Conservation (phyloP, 2,329 filamentous ascomycete genomes). For the Trichoderma semiorbis region DNA sequence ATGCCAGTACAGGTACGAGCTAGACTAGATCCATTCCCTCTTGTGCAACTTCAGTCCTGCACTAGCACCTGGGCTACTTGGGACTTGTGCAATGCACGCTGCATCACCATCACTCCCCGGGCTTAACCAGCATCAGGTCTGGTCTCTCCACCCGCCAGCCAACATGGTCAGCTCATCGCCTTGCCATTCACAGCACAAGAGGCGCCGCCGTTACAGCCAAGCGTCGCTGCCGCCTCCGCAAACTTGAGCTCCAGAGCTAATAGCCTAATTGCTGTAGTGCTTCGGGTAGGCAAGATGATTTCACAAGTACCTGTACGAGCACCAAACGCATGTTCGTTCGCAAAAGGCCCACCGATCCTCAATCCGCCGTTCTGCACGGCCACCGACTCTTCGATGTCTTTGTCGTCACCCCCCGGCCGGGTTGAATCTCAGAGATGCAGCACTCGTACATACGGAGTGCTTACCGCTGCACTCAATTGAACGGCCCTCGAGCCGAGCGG, state of each 20-base stretch:
- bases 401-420: not conserved
- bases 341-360: constrained; percentile 3
- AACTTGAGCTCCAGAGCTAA: not conserved
- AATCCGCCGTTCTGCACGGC: constrained; percentile 1
- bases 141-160: not conserved
- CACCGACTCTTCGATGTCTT: constrained; percentile 14
- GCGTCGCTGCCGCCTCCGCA: constrained; percentile 8
- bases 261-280: constrained; percentile 2
- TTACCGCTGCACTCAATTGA: not conserved
- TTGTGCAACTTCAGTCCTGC: not conserved
- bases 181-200: constrained; percentile 1
- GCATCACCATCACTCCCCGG: constrained; percentile 4
- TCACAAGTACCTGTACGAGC: not conserved
- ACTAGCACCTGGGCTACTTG: not conserved
- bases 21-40: not conserved
- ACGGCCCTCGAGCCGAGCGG: not conserved
- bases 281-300: not conserved
- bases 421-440: not conserved
- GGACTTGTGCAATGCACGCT: constrained; percentile 12
- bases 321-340: not conserved
- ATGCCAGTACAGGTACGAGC: not conserved
- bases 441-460: not conserved
- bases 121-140: not conserved
- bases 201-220: not conserved
- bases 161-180: constrained; percentile 7